Evolutionary conservation across 306 rosid species (phyloP).

Genomic region (Cicer cuneatum): DNA sequence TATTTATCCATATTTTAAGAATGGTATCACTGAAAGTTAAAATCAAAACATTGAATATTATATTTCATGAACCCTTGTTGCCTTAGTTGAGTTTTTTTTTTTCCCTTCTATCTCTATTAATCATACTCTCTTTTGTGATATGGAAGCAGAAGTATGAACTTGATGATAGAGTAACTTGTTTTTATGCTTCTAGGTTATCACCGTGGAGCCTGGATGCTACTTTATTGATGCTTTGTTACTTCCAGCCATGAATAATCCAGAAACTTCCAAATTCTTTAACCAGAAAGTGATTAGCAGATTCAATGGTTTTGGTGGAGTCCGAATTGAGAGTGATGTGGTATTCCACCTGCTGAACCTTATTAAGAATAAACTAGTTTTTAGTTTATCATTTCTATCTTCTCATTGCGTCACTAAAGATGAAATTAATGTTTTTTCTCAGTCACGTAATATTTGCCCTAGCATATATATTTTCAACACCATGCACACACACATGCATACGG

Average conservation of each 20-base stretch:
- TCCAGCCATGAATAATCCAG: conserved; percentile 69
- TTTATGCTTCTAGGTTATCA: conserved; percentile 70
- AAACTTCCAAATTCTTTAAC: conserved; percentile 70
- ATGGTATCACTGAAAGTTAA: conserved; percentile 11
- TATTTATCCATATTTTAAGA: background rate
- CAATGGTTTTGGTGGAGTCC: conserved; percentile 81
- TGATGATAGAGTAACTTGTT: conserved; percentile 35
- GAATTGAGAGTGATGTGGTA: conserved; percentile 93
- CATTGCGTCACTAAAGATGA: background rate
- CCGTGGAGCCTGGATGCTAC: conserved; percentile 98
- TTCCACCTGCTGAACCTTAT: conserved; percentile 36
- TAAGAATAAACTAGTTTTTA: background rate
- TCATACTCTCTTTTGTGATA: conserved; percentile 23
- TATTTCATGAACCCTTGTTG: conserved; percentile 31
- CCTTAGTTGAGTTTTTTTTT: conserved; percentile 29
- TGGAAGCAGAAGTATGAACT: conserved; percentile 34
- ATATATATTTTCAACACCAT: conserved; percentile 16
- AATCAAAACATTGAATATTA: conserved; percentile 20
- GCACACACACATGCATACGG: background rate
- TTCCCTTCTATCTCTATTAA: background rate
- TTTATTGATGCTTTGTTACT: conserved; percentile 78
- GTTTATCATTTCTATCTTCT: conserved; percentile 11
- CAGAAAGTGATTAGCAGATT: conserved; percentile 62
- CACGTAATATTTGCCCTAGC: background rate
- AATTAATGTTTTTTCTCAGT: conserved; percentile 15